A percentile compares a stretch with the other conserved stretches of the same genome.
These are phyloP conservation scores for Solanum paucissectum DNA, from an alignment of 257 asterid genomes.

Conservation along the genomic window DNA sequence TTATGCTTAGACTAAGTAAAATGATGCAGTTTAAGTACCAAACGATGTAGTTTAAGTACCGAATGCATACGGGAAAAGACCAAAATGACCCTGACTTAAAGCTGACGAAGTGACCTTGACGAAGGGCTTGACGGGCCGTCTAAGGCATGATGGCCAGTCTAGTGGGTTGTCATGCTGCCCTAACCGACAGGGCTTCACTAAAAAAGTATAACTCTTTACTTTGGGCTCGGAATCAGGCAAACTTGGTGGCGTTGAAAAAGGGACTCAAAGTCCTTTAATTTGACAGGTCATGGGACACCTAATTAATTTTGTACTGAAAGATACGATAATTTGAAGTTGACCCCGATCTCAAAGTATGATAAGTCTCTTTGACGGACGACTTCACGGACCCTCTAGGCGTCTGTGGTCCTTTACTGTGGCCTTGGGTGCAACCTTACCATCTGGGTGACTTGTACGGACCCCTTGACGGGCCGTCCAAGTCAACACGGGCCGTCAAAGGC, in stretches of 20 bases:
- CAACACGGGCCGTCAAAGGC: background rate
- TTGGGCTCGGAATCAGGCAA: rapidly evolving
- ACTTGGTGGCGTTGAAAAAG: background rate
- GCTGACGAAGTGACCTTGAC: background rate
- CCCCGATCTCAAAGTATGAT: background rate
- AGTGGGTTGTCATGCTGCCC: background rate
- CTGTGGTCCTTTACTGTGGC: background rate
- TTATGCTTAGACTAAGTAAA: background rate
- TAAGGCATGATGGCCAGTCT: background rate
- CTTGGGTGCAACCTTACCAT: background rate
- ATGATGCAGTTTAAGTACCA: background rate
- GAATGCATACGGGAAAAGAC: background rate
- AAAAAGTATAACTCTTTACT: no score
- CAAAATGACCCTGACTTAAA: background rate
- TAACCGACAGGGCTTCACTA: background rate
- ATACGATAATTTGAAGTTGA: background rate
- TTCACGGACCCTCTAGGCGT: background rate
- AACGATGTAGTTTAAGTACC: background rate
- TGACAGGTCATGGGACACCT: background rate
- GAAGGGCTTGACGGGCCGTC: background rate
- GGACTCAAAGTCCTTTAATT: background rate
- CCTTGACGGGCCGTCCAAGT: background rate
- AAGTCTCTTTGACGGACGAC: background rate
- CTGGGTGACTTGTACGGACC: background rate
- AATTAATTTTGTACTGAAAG: background rate